A percentile compares a stretch with the other conserved stretches of the same genome.
phyloP scores from a whole-genome alignment of 192 early-diverging fungal genomes.

The Coemansia sp. region DNA sequence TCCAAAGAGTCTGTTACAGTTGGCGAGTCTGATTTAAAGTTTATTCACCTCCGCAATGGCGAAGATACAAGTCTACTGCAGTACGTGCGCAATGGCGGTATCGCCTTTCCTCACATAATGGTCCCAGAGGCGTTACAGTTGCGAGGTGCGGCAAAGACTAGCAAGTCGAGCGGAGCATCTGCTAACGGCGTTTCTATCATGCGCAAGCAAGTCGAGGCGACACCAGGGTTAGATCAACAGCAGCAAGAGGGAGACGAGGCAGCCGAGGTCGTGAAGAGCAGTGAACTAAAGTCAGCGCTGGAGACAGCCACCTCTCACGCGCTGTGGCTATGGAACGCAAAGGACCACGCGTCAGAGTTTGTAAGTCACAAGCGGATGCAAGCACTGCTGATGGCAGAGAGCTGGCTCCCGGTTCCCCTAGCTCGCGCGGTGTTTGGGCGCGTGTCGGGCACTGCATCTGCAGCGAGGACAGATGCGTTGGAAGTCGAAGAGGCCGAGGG shows the following conservation, averaged over 20 bases:
- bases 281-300: slow-evolving; percentile 8
- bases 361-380: slow-evolving; percentile 7
- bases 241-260: neutral
- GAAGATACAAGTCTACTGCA: slow-evolving; percentile 39
- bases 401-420: slow-evolving; percentile 38
- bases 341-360: slow-evolving; percentile 27
- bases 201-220: neutral
- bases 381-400: slow-evolving; percentile 24
- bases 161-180: neutral
- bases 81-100: slow-evolving; percentile 49
- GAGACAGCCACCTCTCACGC: slow-evolving; percentile 12
- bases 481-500: slow-evolving; percentile 29
- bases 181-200: slow-evolving; percentile 9
- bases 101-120: slow-evolving; percentile 58
- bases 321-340: slow-evolving; percentile 48
- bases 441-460: slow-evolving; percentile 27
- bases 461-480: slow-evolving; percentile 25
- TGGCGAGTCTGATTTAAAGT: slow-evolving; percentile 50
- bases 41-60: slow-evolving; percentile 40
- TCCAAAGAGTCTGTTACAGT: slow-evolving; percentile 40
- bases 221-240: neutral
- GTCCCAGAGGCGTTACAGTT: slow-evolving; percentile 46
- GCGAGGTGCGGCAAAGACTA: slow-evolving; percentile 11
- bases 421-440: slow-evolving; percentile 29
- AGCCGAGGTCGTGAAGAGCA: neutral